A percentile compares a stretch with the other conserved stretches of the same genome.
phyloP scores from a whole-genome alignment of 2,329 filamentous ascomycete genomes.

The Trichoderma harzianum region DNA sequence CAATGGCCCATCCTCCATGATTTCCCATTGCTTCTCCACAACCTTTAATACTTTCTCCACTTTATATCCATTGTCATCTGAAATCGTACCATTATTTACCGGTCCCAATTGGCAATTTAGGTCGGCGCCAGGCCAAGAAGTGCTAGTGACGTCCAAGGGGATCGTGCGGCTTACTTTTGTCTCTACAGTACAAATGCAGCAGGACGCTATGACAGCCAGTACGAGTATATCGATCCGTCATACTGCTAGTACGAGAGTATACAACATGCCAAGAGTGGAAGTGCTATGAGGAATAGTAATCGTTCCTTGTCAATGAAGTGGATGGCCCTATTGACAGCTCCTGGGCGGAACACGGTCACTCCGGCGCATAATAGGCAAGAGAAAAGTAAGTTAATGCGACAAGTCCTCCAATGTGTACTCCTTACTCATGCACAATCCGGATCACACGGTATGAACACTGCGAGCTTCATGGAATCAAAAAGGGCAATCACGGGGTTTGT shows the following conservation, averaged over 20 bases:
- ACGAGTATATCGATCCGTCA: background rate
- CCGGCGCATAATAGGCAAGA: background rate
- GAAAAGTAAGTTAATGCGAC: background rate
- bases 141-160: background rate
- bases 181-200: background rate
- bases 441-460: background rate
- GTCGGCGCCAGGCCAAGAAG: background rate
- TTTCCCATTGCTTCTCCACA: background rate
- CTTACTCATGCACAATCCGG: background rate
- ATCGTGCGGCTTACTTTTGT: background rate
- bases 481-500: background rate
- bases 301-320: background rate
- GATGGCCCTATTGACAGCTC: background rate
- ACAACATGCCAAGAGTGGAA: background rate
- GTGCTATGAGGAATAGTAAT: background rate
- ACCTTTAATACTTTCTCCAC: background rate
- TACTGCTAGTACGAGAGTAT: background rate
- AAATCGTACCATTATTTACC: constrained; percentile 10
- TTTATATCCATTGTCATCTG: constrained; percentile 1
- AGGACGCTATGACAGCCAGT: background rate
- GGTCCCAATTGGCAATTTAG: background rate
- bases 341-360: background rate
- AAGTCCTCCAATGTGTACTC: background rate
- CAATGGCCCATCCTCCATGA: background rate
- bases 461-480: background rate